phyloP scores from a whole-genome alignment of 1,139 yeast species.

The Torulaspora pretoriensis region DNA sequence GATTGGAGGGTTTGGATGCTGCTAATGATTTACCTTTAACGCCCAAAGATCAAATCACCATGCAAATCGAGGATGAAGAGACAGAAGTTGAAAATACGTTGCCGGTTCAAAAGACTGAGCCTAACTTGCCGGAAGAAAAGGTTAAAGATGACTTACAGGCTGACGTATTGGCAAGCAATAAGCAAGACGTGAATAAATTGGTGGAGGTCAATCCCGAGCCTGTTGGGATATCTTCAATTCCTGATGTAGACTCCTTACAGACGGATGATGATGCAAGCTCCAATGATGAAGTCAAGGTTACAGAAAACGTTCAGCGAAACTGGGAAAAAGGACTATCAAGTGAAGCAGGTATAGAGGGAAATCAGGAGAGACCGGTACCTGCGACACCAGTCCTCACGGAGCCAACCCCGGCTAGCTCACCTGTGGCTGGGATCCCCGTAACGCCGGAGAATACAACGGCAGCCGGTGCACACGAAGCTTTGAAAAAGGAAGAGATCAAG shows the following conservation, averaged over 20 bases:
- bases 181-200: neutral
- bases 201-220: neutral
- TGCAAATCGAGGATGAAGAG: neutral
- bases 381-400: neutral
- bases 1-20: neutral
- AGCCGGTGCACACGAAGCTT: neutral
- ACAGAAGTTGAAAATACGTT: neutral
- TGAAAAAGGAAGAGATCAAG: constrained; percentile 3
- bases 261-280: neutral
- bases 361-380: neutral
- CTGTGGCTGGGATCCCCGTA: neutral
- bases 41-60: neutral
- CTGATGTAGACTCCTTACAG: neutral
- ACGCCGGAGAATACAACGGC: neutral
- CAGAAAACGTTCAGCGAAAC: neutral
- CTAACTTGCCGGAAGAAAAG: neutral
- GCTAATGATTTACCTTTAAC: neutral
- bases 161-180: neutral
- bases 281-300: neutral
- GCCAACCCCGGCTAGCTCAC: neutral
- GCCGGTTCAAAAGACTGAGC: neutral
- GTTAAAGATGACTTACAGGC: neutral
- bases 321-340: neutral
- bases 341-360: neutral
- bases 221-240: neutral